phyloP scores from a whole-genome alignment of 2,329 filamentous ascomycete species.

The Cercospora brassicicola region DNA sequence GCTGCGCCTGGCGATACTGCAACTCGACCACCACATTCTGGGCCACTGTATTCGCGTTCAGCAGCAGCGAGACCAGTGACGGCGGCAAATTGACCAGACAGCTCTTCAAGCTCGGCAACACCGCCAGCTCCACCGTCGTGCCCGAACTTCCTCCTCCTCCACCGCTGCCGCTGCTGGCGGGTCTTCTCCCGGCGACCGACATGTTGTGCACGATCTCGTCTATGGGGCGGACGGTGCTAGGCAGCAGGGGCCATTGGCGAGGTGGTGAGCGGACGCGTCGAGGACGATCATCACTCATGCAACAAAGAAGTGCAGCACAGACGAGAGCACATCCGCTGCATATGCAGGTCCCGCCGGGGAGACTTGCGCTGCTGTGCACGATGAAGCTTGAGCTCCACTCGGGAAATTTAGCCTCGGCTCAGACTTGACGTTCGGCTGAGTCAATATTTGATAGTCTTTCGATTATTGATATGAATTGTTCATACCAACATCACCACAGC shows the following conservation, averaged over 20 bases:
- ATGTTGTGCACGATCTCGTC: constrained; percentile 14
- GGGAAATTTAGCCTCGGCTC: neutral
- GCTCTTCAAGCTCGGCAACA: constrained; percentile 80
- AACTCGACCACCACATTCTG: constrained; percentile 97
- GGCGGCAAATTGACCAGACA: constrained; percentile 91
- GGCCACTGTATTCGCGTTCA: constrained; percentile 86
- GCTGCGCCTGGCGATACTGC: constrained; percentile 64
- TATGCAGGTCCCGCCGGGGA: constrained; percentile 7
- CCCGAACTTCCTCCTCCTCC: neutral
- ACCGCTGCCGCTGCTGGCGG: neutral
- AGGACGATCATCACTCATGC: constrained; percentile 10
- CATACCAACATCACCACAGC: neutral
- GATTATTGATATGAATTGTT: neutral
- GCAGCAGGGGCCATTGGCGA: constrained; percentile 10
- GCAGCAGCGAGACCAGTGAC: constrained; percentile 77
- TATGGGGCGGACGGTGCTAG: constrained; percentile 9
- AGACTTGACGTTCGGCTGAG: neutral
- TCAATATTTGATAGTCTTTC: neutral
- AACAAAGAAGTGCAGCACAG: neutral
- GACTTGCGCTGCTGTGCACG: neutral
- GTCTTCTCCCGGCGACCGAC: constrained; percentile 21
- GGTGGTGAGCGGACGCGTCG: constrained; percentile 12
- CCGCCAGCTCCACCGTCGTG: constrained; percentile 64
- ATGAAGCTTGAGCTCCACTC: constrained; percentile 28
- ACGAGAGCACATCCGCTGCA: neutral